These are phyloP conservation scores for Blastocystis sp. DNA, from an alignment of 352 stramenopile species.

Conservation along the genomic window DNA sequence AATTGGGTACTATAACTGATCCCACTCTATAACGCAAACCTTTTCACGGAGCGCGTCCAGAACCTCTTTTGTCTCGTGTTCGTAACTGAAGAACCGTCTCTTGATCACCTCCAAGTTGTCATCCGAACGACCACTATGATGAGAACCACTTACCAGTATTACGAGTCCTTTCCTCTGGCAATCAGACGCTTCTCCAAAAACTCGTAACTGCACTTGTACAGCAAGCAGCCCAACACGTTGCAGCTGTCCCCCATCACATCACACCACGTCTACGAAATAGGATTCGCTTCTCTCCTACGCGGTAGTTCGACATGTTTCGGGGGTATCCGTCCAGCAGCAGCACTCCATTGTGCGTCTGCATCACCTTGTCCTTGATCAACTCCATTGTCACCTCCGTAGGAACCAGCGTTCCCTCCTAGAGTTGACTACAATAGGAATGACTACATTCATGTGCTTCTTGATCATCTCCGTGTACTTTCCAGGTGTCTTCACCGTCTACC, in stretches of 20 bases:
- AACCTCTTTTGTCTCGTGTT: conserved; percentile 33
- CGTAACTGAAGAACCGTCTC: conserved; percentile 46
- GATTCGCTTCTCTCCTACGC: background rate
- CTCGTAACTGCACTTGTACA: conserved; percentile 53
- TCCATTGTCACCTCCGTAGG: conserved; percentile 51
- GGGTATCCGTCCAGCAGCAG: conserved; percentile 46
- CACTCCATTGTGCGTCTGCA: background rate
- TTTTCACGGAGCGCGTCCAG: conserved; percentile 13
- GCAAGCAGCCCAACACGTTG: conserved; percentile 34
- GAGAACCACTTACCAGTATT: background rate
- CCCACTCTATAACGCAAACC: background rate
- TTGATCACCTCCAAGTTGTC: conserved; percentile 53
- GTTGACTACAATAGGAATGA: background rate
- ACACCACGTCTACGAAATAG: conserved; percentile 3
- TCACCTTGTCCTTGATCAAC: conserved; percentile 30
- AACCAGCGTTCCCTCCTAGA: conserved; percentile 40
- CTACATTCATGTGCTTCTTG: conserved; percentile 36
- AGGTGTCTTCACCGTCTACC: conserved; percentile 43
- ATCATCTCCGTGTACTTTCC: conserved; percentile 53
- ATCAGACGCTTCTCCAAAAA: conserved; percentile 51
- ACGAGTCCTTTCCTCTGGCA: conserved; percentile 34
- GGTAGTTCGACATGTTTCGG: conserved; percentile 54
- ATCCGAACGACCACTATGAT: background rate
- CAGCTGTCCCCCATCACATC: conserved; percentile 17
- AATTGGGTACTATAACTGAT: conserved; percentile 25